Evolutionary conservation across 495 filamentous ascomycete genomes (phyloP).

Genomic region (Glutinoglossum americanum): DNA sequence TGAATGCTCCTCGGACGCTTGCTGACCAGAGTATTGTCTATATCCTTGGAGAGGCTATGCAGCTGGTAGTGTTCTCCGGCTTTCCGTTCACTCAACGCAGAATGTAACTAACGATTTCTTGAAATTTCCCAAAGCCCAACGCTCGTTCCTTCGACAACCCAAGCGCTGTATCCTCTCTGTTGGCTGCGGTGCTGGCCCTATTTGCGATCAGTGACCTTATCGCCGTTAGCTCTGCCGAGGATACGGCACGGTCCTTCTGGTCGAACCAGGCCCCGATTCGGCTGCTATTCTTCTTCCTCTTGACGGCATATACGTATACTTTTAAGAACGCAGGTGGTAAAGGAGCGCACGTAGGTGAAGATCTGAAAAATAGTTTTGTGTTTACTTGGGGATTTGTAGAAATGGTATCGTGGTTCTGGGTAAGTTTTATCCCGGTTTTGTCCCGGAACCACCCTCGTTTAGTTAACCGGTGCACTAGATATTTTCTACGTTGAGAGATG

Average conservation of each 20-base stretch:
- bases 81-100: not conserved
- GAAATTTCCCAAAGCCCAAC: conserved; percentile 13
- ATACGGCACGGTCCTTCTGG: conserved; percentile 45
- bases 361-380: conserved; percentile 52
- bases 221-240: conserved; percentile 47
- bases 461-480: conserved; percentile 12
- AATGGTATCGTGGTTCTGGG: conserved; percentile 76
- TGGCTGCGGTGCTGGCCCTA: conserved; percentile 43
- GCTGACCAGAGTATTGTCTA: conserved; percentile 65
- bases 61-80: conserved; percentile 21
- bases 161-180: conserved; percentile 47
- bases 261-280: conserved; percentile 27
- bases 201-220: conserved; percentile 53
- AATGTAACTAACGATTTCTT: not conserved
- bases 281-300: conserved; percentile 29
- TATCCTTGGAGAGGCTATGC: conserved; percentile 64
- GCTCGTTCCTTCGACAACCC: conserved; percentile 35
- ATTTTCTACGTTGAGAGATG: conserved; percentile 22
- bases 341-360: conserved; percentile 14
- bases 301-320: conserved; percentile 50
- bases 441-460: conserved; percentile 8
- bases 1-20: conserved; percentile 43
- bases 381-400: conserved; percentile 75
- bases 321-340: conserved; percentile 20
- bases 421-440: conserved; percentile 16